phyloP scores from a whole-genome alignment of 805 yeast genomes.

The Metschnikowia drakensbergensis region DNA sequence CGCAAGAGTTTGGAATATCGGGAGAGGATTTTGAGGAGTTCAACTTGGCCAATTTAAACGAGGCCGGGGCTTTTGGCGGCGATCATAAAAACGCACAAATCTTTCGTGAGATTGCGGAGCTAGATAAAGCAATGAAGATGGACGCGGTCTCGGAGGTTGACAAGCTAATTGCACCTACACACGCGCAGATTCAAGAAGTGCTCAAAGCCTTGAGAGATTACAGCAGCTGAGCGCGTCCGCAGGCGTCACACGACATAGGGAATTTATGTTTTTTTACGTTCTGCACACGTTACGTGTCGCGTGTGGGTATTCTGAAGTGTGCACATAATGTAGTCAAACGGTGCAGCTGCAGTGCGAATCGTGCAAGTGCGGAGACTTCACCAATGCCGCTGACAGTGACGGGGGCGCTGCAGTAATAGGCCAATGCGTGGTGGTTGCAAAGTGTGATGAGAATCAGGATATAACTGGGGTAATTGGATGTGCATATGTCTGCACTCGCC shows the following conservation, averaged over 20 bases:
- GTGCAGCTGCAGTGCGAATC: background rate
- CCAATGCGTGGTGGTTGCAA: background rate
- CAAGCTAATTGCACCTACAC: slow-evolving; percentile 13
- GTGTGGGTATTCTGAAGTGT: background rate
- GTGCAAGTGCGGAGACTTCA: background rate
- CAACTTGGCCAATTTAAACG: slow-evolving; percentile 23
- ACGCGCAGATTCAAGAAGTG: slow-evolving; percentile 7
- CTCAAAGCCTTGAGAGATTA: background rate
- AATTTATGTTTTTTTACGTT: background rate
- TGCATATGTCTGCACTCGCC: too few species aligned
- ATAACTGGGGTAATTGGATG: background rate
- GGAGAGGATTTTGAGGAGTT: slow-evolving; percentile 43
- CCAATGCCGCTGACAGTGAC: too few species aligned
- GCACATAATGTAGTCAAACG: background rate
- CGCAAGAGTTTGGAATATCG: slow-evolving; percentile 36
- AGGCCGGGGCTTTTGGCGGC: slow-evolving; percentile 5
- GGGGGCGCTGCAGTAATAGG: background rate
- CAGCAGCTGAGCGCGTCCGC: background rate
- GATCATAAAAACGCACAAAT: slow-evolving; percentile 9
- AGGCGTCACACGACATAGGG: background rate
- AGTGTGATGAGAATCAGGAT: background rate
- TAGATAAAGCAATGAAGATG: slow-evolving; percentile 9
- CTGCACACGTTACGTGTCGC: background rate
- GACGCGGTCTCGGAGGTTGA: slow-evolving; percentile 10
- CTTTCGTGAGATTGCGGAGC: slow-evolving; percentile 12